These are phyloP conservation scores for Cryptococcus depauperatus DNA, from an alignment of 1,284 basidiomycete species.

Conservation along the genomic window DNA sequence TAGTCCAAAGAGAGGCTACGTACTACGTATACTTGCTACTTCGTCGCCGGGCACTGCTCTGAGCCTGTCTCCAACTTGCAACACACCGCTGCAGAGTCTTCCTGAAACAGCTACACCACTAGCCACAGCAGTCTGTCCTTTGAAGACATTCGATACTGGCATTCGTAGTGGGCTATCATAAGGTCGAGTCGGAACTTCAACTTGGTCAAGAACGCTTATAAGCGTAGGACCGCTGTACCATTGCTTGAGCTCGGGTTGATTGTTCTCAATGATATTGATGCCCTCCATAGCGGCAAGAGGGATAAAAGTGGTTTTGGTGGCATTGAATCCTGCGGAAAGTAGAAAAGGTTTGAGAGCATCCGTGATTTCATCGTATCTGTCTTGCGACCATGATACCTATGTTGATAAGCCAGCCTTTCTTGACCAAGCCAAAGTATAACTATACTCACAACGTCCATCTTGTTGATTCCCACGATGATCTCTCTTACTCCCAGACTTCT, in stretches of 20 bases:
- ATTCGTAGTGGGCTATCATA: conserved; percentile 71
- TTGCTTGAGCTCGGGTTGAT: conserved; percentile 47
- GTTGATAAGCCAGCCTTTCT: too few relatives aligned
- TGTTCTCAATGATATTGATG: conserved; percentile 59
- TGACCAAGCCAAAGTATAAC: too few relatives aligned
- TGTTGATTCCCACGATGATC: conserved; percentile 88
- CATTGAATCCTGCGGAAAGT: conserved; percentile 73
- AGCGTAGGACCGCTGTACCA: conserved; percentile 89
- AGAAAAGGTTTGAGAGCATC: conserved; percentile 71
- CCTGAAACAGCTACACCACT: conserved; percentile 73
- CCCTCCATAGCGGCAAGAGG: conserved; percentile 88
- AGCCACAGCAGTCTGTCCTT: conserved; percentile 63
- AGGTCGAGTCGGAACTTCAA: conserved; percentile 73
- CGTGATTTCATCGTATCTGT: conserved; percentile 79
- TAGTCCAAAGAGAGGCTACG: too few relatives aligned
- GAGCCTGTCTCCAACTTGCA: conserved; percentile 85
- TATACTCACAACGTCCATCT: conserved; percentile 74
- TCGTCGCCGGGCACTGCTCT: conserved; percentile 89
- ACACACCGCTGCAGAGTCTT: conserved; percentile 75
- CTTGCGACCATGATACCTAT: conserved; percentile 73
- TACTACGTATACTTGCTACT: conserved; percentile 71
- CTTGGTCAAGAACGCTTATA: conserved; percentile 69
- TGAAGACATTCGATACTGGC: conserved; percentile 93
- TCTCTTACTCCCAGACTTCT: conserved; percentile 91
- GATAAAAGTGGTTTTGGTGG: conserved; percentile 69